Base-by-base conservation (phyloP, 345 rosid genomes). In the Theobroma cacao region DNA sequence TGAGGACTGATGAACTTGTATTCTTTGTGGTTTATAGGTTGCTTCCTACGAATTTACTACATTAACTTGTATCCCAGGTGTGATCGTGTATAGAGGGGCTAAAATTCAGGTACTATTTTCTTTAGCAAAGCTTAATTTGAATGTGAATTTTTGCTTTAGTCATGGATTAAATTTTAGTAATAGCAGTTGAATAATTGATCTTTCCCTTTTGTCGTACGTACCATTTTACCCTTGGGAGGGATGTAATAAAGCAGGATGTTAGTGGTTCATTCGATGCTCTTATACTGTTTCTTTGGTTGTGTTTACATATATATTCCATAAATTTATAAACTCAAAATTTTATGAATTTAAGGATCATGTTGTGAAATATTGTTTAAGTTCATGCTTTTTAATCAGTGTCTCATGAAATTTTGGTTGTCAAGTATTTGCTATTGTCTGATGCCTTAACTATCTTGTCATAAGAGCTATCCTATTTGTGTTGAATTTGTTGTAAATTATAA, bases 31-130 rank as follows among this genome's bases (percentile, higher is more conserved):
- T 47, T 78, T 83, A 33, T 89, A 96, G 99, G 97, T 96, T 84
- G 98, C 99, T 76, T 96, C 98, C 18, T 96, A 96, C 77, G 99
- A 96, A 83, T 96, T 96, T 85, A 96, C 99, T 6, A 96, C 98
- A 22, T 86, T 94, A 82, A 96, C 99, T 72, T 96, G 98, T 84
- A 96, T 96, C 82, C 99, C 98, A 1, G 98, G 97, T 28, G 99
- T 94, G 81, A 96, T 96, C 69, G 48, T 76, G 38, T 96, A 96
- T 76, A 93, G 97, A 82, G 99, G 99, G 81, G 99, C 99, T 77
- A 94, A 94, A 91, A 89, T 94, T 85, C 98, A 94, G 98, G 99
- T 96, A 82, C 60, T 33, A 4, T 18, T 24, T 41, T 77, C 58
- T 59, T 12, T 67, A 65, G 20, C n/a, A 6, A 30, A n/a, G 66